A percentile compares a stretch with the other conserved stretches of the same genome.
These are phyloP conservation scores for Trypanosoma conorhini DNA, from an alignment of 208 protist genomes.

Conservation along the genomic window DNA sequence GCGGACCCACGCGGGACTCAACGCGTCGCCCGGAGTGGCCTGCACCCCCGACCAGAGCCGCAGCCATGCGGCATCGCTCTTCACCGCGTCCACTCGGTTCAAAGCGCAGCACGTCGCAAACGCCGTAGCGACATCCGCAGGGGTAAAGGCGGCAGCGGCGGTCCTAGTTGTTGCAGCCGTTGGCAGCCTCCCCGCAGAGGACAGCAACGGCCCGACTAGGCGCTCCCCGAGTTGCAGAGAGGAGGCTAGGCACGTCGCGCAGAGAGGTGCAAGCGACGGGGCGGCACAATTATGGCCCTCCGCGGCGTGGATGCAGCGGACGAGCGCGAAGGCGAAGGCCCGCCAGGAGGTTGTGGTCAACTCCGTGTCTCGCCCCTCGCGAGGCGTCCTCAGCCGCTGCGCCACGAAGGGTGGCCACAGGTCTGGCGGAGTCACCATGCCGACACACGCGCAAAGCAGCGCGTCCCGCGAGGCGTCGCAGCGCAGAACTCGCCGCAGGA, in stretches of 20 bases:
- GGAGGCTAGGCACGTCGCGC: constrained; percentile 36
- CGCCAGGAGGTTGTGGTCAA: constrained; percentile 13
- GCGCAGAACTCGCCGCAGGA: constrained; percentile 18
- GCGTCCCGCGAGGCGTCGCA: constrained; percentile 24
- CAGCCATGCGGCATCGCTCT: constrained; percentile 18
- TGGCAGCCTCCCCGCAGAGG: not conserved
- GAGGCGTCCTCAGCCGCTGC: not conserved
- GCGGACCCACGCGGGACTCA: constrained; percentile 13
- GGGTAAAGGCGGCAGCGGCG: not conserved
- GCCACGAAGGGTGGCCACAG: constrained; percentile 41
- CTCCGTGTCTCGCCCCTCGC: constrained; percentile 4
- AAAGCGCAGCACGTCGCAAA: constrained; percentile 24
- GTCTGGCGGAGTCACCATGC: constrained; percentile 23
- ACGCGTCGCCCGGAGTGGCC: not conserved
- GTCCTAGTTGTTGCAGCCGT: constrained; percentile 19
- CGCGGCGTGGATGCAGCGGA: constrained; percentile 6
- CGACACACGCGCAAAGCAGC: constrained; percentile 45
- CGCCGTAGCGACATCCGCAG: constrained; percentile 17
- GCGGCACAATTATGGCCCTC: constrained; percentile 1
- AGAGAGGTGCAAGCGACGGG: constrained; percentile 35
- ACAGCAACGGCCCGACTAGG: constrained; percentile 23
- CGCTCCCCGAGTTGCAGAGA: constrained; percentile 25
- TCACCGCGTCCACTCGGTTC: not conserved
- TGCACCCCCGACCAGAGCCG: constrained; percentile 13
- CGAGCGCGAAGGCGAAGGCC: constrained; percentile 18